A percentile compares a stretch with the other conserved stretches of the same genome.
Evolutionary conservation across 2,329 filamentous ascomycete species (phyloP).

Genomic region (Venturia asperata): DNA sequence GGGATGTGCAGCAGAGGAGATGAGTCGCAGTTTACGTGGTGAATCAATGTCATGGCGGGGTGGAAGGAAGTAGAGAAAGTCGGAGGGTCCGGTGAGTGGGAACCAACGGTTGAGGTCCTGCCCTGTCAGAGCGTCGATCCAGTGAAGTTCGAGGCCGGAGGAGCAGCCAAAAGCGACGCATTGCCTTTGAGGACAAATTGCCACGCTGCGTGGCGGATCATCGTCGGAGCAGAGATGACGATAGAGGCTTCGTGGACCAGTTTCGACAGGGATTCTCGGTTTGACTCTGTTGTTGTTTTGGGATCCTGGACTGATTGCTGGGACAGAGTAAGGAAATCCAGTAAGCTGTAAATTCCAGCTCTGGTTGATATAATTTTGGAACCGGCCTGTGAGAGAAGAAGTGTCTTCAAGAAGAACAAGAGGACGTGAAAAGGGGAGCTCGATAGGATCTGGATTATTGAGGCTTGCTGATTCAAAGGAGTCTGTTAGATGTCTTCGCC

Average conservation of each 20-base stretch:
- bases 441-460: background rate
- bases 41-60: constrained; percentile 46
- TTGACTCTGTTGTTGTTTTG: constrained; percentile 1
- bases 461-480: background rate
- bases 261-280: constrained; percentile 27
- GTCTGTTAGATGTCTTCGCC: background rate
- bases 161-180: constrained; percentile 61
- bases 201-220: constrained; percentile 57
- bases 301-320: background rate
- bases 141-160: constrained; percentile 57
- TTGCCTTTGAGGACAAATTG: constrained; percentile 56
- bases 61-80: constrained; percentile 55
- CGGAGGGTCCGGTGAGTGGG: constrained; percentile 47
- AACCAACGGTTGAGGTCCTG: constrained; percentile 50
- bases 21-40: constrained; percentile 52
- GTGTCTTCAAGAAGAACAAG: constrained; percentile 1
- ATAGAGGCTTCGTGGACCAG: constrained; percentile 36
- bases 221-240: constrained; percentile 52
- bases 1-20: constrained; percentile 52
- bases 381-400: constrained; percentile 23
- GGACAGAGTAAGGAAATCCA: constrained; percentile 4
- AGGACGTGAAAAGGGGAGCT: background rate
- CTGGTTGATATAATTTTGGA: background rate
- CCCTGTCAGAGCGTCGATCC: constrained; percentile 44
- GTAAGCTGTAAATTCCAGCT: constrained; percentile 8